Evolutionary conservation across 495 filamentous ascomycete genomes (phyloP).

Genomic region (Venustampulla echinocandica): DNA sequence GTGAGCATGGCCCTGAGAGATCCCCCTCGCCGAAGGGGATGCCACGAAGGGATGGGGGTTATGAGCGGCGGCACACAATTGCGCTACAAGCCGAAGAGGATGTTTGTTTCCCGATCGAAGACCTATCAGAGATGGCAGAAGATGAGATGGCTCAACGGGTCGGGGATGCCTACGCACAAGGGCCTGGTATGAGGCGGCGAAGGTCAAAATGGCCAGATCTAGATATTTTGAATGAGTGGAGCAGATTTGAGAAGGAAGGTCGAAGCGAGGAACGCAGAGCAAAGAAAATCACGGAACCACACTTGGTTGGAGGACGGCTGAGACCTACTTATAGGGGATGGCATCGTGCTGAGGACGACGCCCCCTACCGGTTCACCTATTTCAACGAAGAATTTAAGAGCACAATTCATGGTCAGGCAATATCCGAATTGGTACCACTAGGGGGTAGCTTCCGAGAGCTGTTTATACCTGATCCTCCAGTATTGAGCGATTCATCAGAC

Average conservation of each 20-base stretch:
- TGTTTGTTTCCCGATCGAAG: slow-evolving; percentile 84
- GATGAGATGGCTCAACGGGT: slow-evolving; percentile 51
- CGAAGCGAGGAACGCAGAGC: slow-evolving; percentile 76
- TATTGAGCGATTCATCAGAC: slow-evolving; percentile 47
- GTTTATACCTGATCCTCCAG: slow-evolving; percentile 53
- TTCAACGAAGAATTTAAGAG: slow-evolving; percentile 95
- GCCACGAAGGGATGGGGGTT: slow-evolving; percentile 22
- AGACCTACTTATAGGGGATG: slow-evolving; percentile 72
- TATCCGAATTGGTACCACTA: slow-evolving; percentile 81
- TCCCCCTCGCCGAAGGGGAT: slow-evolving; percentile 19
- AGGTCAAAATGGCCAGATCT: slow-evolving; percentile 51
- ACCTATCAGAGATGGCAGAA: slow-evolving; percentile 66
- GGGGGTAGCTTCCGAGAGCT: slow-evolving; percentile 76
- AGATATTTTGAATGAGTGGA: slow-evolving; percentile 80
- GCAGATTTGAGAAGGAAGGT: slow-evolving; percentile 80
- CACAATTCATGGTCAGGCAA: slow-evolving; percentile 90
- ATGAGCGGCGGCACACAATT: slow-evolving; percentile 40
- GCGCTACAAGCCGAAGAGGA: slow-evolving; percentile 63
- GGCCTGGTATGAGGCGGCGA: slow-evolving; percentile 41
- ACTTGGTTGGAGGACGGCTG: slow-evolving; percentile 80
- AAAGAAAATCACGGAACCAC: slow-evolving; percentile 88
- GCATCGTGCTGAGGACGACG: slow-evolving; percentile 83
- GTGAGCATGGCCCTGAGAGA: slow-evolving; percentile 36
- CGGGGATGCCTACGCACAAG: slow-evolving; percentile 23
- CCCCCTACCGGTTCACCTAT: slow-evolving; percentile 92